These are phyloP conservation scores for Penicillium malachiteum DNA, from an alignment of 495 filamentous ascomycete species.

Conservation along the genomic window DNA sequence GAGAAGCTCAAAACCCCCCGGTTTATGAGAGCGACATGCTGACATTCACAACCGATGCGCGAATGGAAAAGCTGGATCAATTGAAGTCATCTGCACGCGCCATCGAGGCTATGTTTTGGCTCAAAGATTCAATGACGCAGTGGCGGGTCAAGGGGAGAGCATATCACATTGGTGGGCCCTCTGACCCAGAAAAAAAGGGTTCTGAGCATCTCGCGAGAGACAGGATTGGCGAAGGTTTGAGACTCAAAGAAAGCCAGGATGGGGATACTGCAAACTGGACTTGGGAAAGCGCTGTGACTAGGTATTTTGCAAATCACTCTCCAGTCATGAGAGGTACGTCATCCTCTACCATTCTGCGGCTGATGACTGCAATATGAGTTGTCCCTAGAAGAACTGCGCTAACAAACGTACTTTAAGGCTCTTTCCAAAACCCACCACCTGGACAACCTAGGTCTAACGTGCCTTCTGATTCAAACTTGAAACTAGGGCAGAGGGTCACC, in stretches of 20 bases:
- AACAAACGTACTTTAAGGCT: constrained; percentile 35
- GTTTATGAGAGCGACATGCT: constrained; percentile 72
- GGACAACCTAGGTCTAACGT: constrained; percentile 55
- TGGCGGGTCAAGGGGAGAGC: constrained; percentile 80
- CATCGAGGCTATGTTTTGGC: constrained; percentile 85
- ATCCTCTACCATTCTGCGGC: not conserved
- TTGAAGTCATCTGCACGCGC: constrained; percentile 55
- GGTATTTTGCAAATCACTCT: constrained; percentile 82
- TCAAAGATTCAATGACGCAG: constrained; percentile 66
- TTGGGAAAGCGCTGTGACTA: constrained; percentile 74
- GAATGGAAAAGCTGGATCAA: constrained; percentile 80
- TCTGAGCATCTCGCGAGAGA: constrained; percentile 34
- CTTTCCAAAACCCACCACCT: constrained; percentile 77
- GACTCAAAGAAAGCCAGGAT: constrained; percentile 30
- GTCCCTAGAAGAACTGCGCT: not conserved
- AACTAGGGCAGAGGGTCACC: constrained; percentile 65
- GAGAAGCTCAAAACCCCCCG: constrained; percentile 55
- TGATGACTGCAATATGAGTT: not conserved
- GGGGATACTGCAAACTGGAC: constrained; percentile 49
- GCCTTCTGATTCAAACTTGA: constrained; percentile 47
- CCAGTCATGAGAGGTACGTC: constrained; percentile 68
- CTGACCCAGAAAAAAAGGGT: constrained; percentile 45
- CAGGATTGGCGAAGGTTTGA: constrained; percentile 38
- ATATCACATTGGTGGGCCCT: constrained; percentile 66
- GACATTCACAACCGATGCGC: constrained; percentile 81